Conservation (phyloP, 2,329 filamentous ascomycete genomes). For the Botrytis aclada region DNA sequence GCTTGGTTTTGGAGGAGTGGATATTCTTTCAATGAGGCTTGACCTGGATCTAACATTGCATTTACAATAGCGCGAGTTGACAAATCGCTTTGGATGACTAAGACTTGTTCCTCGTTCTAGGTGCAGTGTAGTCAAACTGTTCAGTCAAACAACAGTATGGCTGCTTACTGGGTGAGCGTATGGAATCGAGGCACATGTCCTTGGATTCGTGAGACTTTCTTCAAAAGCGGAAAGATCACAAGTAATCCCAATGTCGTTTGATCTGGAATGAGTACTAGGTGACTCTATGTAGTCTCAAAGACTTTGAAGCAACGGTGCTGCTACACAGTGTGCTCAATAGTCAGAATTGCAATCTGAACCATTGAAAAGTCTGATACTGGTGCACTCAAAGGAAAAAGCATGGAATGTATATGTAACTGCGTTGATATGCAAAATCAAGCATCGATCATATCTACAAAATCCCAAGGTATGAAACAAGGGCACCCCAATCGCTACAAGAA, state of each 20-base stretch:
- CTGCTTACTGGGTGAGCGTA: not conserved
- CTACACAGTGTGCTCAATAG: too few relatives aligned
- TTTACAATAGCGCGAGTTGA: not conserved
- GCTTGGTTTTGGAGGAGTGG: too few relatives aligned
- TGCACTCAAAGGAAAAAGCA: too few relatives aligned
- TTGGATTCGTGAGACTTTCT: not conserved
- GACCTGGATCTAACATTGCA: not conserved
- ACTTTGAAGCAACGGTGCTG: too few relatives aligned
- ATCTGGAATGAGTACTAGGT: not conserved
- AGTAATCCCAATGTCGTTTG: too few relatives aligned
- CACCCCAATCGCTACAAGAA: not conserved
- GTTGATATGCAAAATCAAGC: not conserved
- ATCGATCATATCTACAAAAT: not conserved
- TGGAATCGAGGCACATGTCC: not conserved
- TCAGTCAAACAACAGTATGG: not conserved
- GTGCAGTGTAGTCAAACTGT: not conserved
- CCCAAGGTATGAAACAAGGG: not conserved
- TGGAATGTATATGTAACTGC: not conserved
- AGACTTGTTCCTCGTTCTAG: not conserved
- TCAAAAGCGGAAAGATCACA: too few relatives aligned
- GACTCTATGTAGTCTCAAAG: not conserved
- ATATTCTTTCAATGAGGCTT: not conserved
- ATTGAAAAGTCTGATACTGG: not conserved
- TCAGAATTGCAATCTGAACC: not conserved
- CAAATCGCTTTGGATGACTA: not conserved